A percentile compares a stretch with the other conserved stretches of the same genome.
phyloP scores from a whole-genome alignment of 495 filamentous ascomycete genomes.

The Opeltia flavorubescens region DNA sequence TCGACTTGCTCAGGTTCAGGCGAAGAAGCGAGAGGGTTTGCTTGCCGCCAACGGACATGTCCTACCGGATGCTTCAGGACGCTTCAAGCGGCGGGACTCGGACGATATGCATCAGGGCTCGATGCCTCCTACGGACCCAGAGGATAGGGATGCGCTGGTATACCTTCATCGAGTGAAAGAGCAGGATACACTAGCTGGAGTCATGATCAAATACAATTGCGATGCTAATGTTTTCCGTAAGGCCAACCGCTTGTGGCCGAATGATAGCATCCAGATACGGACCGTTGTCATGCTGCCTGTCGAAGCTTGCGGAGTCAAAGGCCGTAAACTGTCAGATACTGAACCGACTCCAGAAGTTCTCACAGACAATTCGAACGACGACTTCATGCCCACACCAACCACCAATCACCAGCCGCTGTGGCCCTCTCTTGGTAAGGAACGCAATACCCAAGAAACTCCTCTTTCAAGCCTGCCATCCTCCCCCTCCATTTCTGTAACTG shows the following conservation, averaged over 20 bases:
- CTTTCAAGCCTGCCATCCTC: conserved; percentile 26
- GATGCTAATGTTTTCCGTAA: conserved; percentile 64
- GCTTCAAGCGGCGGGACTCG: conserved; percentile 47
- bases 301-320: conserved; percentile 77
- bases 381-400: conserved; percentile 9
- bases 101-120: conserved; percentile 31
- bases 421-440: conserved; percentile 20
- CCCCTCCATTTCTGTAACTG: conserved; percentile 13
- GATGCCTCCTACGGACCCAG: conserved; percentile 22
- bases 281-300: conserved; percentile 75
- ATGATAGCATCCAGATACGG: conserved; percentile 73
- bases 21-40: conserved; percentile 48
- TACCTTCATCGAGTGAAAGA: conserved; percentile 81
- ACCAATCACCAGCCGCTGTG: conserved; percentile 7
- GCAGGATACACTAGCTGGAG: conserved; percentile 74
- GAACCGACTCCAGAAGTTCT: conserved; percentile 24
- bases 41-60: conserved; percentile 38
- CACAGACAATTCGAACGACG: conserved; percentile 13
- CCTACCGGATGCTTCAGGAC: conserved; percentile 27
- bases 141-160: conserved; percentile 60
- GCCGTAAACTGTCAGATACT: conserved; percentile 32
- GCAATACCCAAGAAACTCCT: conserved; percentile 20
- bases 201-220: conserved; percentile 81
- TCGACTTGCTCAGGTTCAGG: conserved; percentile 40
- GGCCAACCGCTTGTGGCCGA: conserved; percentile 87